Evolutionary conservation across 2,329 filamentous ascomycete species (phyloP), one percentile per base, ranked within the genome.

Genomic region (Ustulina deusta): DNA sequence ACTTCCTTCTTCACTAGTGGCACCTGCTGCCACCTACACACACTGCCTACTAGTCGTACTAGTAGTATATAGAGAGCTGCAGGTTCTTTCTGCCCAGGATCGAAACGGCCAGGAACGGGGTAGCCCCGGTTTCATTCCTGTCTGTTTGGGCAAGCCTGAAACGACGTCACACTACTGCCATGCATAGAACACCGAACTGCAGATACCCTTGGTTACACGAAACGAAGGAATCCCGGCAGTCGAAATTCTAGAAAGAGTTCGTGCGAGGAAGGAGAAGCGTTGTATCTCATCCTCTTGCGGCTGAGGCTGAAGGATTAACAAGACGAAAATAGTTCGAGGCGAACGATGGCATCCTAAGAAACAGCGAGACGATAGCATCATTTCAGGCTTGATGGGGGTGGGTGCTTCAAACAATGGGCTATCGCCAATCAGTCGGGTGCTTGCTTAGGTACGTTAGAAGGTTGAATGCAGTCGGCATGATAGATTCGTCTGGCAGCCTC

Each of bases 201-300:
- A 63, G 60, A 52, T 52, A n/a, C 20, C 15, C 32, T 58, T 65
- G 56, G 67, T 66, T 69, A 66, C 66, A 63, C 63, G 63, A 63
- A 57, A 36, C 59, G 52, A 66, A 63, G 61, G 61, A 13, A 5
- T 27, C 44, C 36, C 51, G 56, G 61, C 46, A 61, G 36, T 68
- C 57, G 38, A 62, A n/a, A 32, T 68, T 68, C 66, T 68, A 65
- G 66, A 68, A 69, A 69, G 51, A 25, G 29, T 61, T 52, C 25
- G n/a, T 56, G 48, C 36, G 44, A 51, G 1, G 17, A 11, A n/a
- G 22, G 11, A 17, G 32, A 59, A 52, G 61, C 63, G 40, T 51
- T 51, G 55, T n/a, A n/a, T n/a, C 36, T 7, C 7, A 55, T 38
- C 56, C 59, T 42, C 38, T 38, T 57, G 67, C 49, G 49, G 67